Evolutionary conservation across 2,329 filamentous ascomycete species (phyloP).

Genomic region (Verruconis gallopava): DNA sequence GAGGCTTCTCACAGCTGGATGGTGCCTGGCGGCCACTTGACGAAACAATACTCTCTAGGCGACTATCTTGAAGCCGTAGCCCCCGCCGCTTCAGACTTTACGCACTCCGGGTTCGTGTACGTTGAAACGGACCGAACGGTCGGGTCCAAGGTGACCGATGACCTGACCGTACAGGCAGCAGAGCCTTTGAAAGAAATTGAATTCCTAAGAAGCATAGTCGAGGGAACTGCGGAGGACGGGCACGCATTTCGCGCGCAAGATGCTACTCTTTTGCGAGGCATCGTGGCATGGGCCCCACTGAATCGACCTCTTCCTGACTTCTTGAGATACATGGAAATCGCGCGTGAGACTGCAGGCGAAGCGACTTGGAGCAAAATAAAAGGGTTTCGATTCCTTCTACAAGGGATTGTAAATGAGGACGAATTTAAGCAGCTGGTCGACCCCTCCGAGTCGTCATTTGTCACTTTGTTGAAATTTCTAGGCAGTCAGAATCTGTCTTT

Average conservation of each 20-base stretch:
- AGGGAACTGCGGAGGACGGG: constrained; percentile 46
- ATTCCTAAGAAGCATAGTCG: constrained; percentile 53
- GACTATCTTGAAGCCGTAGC: constrained; percentile 38
- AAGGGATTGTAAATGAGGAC: constrained; percentile 32
- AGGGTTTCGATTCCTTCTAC: constrained; percentile 73
- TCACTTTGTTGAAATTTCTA: constrained; percentile 52
- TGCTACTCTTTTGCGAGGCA: constrained; percentile 47
- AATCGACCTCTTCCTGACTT: constrained; percentile 49
- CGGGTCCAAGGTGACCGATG: not conserved
- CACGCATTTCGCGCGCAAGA: constrained; percentile 46
- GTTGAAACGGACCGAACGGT: constrained; percentile 62
- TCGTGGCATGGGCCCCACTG: constrained; percentile 80
- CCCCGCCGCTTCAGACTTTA: constrained; percentile 16
- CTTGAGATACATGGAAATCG: constrained; percentile 50
- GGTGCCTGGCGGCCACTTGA: constrained; percentile 44
- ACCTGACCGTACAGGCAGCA: constrained; percentile 42
- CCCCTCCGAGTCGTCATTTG: constrained; percentile 39
- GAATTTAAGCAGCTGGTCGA: constrained; percentile 24
- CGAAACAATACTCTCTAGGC: constrained; percentile 48
- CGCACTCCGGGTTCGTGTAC: constrained; percentile 57
- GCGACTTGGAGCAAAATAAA: constrained; percentile 53
- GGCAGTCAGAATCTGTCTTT: constrained; percentile 55
- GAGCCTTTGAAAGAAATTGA: constrained; percentile 59
- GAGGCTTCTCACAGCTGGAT: constrained; percentile 58
- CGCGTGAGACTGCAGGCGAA: constrained; percentile 47